phyloP scores from a whole-genome alignment of 257 asterid species.

The Anisodus acutangulus region DNA sequence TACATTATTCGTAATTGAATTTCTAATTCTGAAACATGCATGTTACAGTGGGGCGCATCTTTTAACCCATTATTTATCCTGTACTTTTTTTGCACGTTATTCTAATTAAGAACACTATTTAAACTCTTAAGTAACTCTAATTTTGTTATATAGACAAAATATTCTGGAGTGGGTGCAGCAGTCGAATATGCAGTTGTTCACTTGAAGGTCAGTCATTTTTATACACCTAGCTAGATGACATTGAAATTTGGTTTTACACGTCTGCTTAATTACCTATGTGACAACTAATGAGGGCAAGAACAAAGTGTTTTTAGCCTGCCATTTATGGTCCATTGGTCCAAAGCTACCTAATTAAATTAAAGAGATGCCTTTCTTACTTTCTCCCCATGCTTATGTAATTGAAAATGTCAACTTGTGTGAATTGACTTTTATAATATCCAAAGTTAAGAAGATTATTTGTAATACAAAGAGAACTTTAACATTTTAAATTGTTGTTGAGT shows the following conservation, averaged over 20 bases:
- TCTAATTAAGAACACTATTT: background rate
- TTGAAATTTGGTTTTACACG: conserved; percentile 28
- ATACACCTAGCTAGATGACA: background rate
- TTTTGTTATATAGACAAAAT: conserved; percentile 55
- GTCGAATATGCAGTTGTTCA: conserved; percentile 86
- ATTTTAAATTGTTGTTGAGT: no score
- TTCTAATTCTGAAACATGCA: background rate
- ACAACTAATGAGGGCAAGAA: background rate
- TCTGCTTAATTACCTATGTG: background rate
- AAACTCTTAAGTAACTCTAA: background rate
- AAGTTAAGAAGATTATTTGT: background rate
- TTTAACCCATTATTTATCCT: background rate
- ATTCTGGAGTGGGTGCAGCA: conserved; percentile 86
- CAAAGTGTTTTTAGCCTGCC: background rate
- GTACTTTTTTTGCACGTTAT: background rate
- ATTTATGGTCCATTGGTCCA: conserved; percentile 24
- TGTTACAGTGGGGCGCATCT: background rate
- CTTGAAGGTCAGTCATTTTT: conserved; percentile 58
- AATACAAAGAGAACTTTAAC: background rate
- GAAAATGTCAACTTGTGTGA: background rate
- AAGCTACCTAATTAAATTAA: background rate
- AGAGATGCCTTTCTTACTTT: conserved; percentile 4
- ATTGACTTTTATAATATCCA: background rate
- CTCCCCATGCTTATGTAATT: background rate
- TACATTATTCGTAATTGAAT: background rate